phyloP scores from a whole-genome alignment of 116 monocot genomes.

The Trichopus zeylanicus region DNA sequence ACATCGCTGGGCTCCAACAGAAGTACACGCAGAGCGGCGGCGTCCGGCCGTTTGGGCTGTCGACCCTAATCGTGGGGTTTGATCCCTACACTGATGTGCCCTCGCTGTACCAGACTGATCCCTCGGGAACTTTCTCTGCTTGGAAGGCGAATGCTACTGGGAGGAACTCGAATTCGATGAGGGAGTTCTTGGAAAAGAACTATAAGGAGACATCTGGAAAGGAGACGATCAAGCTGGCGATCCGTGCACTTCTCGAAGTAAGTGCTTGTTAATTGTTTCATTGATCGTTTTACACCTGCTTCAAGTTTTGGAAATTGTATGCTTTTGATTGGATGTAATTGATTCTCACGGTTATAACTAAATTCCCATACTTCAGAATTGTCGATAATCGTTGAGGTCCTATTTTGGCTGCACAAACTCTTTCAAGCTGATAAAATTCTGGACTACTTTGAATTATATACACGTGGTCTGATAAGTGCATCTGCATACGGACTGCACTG shows the following conservation, averaged over 20 bases:
- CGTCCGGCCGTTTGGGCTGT: constrained; percentile 83
- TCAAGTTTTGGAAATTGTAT: too few relatives aligned
- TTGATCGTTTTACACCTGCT: neutral
- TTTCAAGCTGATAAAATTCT: too few relatives aligned
- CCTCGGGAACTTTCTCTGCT: constrained; percentile 38
- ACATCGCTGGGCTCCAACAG: constrained; percentile 84
- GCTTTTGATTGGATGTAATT: too few relatives aligned
- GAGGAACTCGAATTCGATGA: constrained; percentile 52
- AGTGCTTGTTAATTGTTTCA: neutral
- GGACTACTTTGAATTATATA: too few relatives aligned
- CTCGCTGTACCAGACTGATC: constrained; percentile 57
- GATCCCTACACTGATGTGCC: constrained; percentile 64
- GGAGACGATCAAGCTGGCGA: constrained; percentile 51
- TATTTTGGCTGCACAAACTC: too few relatives aligned
- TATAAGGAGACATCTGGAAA: constrained; percentile 52
- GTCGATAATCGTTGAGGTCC: too few relatives aligned
- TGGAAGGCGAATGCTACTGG: constrained; percentile 70
- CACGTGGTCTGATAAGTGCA: too few relatives aligned
- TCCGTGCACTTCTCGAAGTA: constrained; percentile 23
- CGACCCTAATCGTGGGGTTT: constrained; percentile 86
- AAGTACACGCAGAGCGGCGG: constrained; percentile 94
- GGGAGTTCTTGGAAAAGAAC: constrained; percentile 66
- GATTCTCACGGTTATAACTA: too few relatives aligned
- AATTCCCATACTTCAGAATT: too few relatives aligned
- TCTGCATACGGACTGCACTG: too few relatives aligned